Evolutionary conservation across 495 filamentous ascomycete genomes (phyloP).

Genomic region (Penicillium cinerascens): DNA sequence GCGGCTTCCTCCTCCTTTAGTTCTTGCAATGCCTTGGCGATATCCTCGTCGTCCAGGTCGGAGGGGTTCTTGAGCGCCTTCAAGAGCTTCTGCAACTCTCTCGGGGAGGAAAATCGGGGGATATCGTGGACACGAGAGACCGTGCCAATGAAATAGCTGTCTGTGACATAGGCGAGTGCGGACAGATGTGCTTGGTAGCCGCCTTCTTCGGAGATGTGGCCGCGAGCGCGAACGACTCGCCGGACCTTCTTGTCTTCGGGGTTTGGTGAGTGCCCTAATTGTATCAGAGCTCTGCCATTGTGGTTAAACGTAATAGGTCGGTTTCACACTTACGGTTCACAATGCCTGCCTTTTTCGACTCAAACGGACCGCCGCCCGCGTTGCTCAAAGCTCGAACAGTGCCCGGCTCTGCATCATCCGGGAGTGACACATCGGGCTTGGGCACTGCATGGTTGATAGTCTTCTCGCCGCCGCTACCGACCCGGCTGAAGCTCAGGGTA

Average conservation of each 20-base stretch:
- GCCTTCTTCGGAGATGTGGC: constrained; percentile 65
- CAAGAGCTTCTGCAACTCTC: constrained; percentile 34
- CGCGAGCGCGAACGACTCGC: constrained; percentile 76
- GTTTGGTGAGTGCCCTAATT: constrained; percentile 34
- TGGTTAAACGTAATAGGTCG: not conserved
- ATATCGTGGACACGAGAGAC: constrained; percentile 71
- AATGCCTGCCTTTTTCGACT: constrained; percentile 39
- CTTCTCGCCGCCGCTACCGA: constrained; percentile 61
- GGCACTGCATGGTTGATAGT: constrained; percentile 46
- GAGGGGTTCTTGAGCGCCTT: constrained; percentile 46
- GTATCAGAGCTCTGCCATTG: not conserved
- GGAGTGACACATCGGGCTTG: constrained; percentile 30
- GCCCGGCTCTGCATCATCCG: constrained; percentile 20
- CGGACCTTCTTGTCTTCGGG: constrained; percentile 66
- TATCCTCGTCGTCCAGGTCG: constrained; percentile 43
- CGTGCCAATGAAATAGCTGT: constrained; percentile 91
- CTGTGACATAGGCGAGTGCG: constrained; percentile 88
- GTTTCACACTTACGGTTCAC: constrained; percentile 36
- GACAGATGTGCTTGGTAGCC: constrained; percentile 76
- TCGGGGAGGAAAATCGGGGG: constrained; percentile 54
- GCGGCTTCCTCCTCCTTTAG: constrained; percentile 42
- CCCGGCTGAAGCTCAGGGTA: constrained; percentile 80
- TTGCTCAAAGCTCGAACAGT: constrained; percentile 25
- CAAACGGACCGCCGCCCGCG: constrained; percentile 40
- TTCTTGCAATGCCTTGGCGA: constrained; percentile 38